Conservation (phyloP, 768 basidiomycete species). For the Suillus decipiens region DNA sequence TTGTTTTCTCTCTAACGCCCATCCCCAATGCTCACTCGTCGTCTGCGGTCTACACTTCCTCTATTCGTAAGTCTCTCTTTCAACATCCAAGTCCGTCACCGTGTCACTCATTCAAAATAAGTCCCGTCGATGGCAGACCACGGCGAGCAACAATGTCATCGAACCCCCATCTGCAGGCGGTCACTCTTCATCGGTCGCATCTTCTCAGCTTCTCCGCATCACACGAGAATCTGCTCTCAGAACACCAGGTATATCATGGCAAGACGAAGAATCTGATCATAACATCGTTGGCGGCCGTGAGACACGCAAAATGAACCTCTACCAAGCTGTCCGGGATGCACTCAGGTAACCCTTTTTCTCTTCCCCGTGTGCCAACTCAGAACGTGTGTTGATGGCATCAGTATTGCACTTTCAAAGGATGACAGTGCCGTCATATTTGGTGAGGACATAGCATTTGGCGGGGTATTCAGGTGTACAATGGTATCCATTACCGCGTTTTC, state of each 20-base stretch:
- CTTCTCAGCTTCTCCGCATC: slow-evolving; percentile 60
- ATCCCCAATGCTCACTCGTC: slow-evolving; percentile 23
- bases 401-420: slow-evolving; percentile 83
- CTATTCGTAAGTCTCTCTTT: slow-evolving; percentile 18
- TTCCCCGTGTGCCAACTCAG: slow-evolving; percentile 1
- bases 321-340: slow-evolving; percentile 90
- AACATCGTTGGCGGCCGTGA: slow-evolving; percentile 71
- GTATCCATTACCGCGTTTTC: slow-evolving; percentile 37
- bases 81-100: not conserved
- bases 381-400: slow-evolving; percentile 31
- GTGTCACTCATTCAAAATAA: slow-evolving; percentile 3
- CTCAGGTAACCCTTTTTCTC: slow-evolving; percentile 56
- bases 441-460: slow-evolving; percentile 90
- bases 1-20: slow-evolving; percentile 20
- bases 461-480: slow-evolving; percentile 94
- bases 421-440: slow-evolving; percentile 89
- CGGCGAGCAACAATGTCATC: slow-evolving; percentile 30
- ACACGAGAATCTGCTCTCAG: slow-evolving; percentile 73
- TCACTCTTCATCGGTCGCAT: slow-evolving; percentile 70
- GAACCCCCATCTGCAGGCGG: slow-evolving; percentile 82
- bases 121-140: slow-evolving; percentile 53
- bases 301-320: slow-evolving; percentile 94
- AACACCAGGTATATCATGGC: slow-evolving; percentile 73
- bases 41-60: slow-evolving; percentile 21
- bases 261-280: slow-evolving; percentile 55